Conservation (phyloP, 306 rosid species). For the apple (Malus domestica) region ASM211411v1 NC_041791.1:2088501-2089000, state of each 20-base stretch:
- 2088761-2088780: slow-evolving; percentile 29
- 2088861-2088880: slow-evolving; percentile 16
- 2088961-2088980: background rate
- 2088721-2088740: background rate
- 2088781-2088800: slow-evolving; percentile 24
- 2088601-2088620: too few relatives aligned
- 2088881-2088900: background rate
- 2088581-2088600: too few relatives aligned
- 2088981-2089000: background rate
- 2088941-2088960: background rate
- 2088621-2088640: too few relatives aligned
- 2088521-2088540: too few relatives aligned
- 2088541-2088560: too few relatives aligned
- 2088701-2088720: background rate
- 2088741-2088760: slow-evolving; percentile 10
- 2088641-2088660: too few relatives aligned
- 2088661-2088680: too few relatives aligned
- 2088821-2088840: slow-evolving; percentile 32
- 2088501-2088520: too few relatives aligned
- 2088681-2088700: background rate
- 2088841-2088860: slow-evolving; percentile 15
- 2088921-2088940: background rate
- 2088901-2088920: background rate
- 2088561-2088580: too few relatives aligned
- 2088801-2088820: slow-evolving; percentile 29